Evolutionary conservation across 2,329 filamentous ascomycete species (phyloP).

Genomic region (Lizonia empirigonia): DNA sequence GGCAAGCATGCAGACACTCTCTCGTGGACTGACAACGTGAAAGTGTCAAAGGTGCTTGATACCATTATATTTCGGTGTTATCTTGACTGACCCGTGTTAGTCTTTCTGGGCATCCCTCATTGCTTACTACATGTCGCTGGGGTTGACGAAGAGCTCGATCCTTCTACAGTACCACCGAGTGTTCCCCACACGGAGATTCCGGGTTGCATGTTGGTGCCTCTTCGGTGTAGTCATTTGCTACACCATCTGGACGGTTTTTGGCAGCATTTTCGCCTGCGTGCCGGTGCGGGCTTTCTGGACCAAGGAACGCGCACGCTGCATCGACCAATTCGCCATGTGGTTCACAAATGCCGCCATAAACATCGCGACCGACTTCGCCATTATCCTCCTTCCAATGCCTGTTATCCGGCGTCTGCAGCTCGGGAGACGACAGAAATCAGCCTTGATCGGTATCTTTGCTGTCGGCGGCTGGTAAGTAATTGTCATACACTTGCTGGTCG

Average conservation of each 20-base stretch:
- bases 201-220: conserved; percentile 28
- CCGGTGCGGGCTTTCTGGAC: conserved; percentile 45
- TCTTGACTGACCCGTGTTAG: conserved; percentile 19
- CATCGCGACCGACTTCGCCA: conserved; percentile 41
- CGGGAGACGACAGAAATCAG: conserved; percentile 43
- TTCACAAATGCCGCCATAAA: conserved; percentile 41
- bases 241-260: conserved; percentile 40
- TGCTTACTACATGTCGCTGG: conserved; percentile 42
- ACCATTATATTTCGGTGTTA: not conserved
- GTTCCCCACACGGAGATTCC: conserved; percentile 38
- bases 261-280: conserved; percentile 41
- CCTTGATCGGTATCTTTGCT: conserved; percentile 46
- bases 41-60: conserved; percentile 32
- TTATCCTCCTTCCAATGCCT: conserved; percentile 45
- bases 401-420: conserved; percentile 44
- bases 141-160: conserved; percentile 42
- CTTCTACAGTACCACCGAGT: conserved; percentile 42
- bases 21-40: conserved; percentile 18
- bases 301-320: conserved; percentile 36
- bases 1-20: conserved; percentile 31
- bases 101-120: conserved; percentile 43
- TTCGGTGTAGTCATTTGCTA: conserved; percentile 37
- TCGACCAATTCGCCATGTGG: conserved; percentile 41
- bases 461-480: conserved; percentile 49
- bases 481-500: not conserved